These are phyloP conservation scores for Lactarius trivialis DNA, from an alignment of 768 basidiomycete species.

Conservation along the genomic window DNA sequence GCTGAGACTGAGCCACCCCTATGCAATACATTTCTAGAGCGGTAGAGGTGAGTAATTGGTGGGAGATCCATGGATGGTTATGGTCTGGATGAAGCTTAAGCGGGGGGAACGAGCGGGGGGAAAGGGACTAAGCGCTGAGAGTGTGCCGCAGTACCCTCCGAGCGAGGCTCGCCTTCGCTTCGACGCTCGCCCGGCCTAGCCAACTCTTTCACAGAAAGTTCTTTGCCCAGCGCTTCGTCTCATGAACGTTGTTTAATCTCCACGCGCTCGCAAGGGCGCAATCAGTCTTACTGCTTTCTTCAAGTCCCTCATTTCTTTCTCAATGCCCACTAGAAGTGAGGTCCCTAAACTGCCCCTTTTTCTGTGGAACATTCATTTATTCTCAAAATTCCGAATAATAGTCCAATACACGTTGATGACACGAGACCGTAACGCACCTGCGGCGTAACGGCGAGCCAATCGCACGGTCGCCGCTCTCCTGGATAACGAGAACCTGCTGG, in stretches of 20 bases:
- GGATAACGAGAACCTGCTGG: conserved; percentile 18
- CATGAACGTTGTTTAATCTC: conserved; percentile 9
- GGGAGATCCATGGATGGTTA: conserved; percentile 6
- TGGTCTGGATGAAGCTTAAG: background rate
- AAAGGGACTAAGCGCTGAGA: background rate
- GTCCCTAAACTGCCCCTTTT: conserved; percentile 1
- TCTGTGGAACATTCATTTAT: conserved; percentile 17
- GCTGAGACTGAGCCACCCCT: conserved; percentile 19
- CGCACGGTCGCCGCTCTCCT: conserved; percentile 4
- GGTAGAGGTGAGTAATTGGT: background rate
- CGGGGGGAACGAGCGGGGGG: background rate
- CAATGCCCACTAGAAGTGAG: background rate
- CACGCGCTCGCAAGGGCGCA: conserved; percentile 14
- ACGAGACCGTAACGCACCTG: conserved; percentile 16
- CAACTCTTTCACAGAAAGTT: conserved; percentile 18
- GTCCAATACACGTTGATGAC: conserved; percentile 19
- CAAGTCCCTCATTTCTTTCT: conserved; percentile 5
- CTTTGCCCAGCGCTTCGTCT: conserved; percentile 7
- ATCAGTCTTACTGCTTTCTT: conserved; percentile 10
- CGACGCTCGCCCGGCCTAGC: background rate
- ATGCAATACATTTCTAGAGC: conserved; percentile 6
- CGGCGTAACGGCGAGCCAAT: conserved; percentile 18
- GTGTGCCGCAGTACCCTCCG: background rate
- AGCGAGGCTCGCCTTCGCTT: too few species aligned
- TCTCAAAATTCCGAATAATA: conserved; percentile 1